A percentile compares a stretch with the other conserved stretches of the same genome.
These are phyloP conservation scores for Clonostachys byssicola DNA, from an alignment of 2,329 filamentous ascomycete species.

Conservation along the genomic window DNA sequence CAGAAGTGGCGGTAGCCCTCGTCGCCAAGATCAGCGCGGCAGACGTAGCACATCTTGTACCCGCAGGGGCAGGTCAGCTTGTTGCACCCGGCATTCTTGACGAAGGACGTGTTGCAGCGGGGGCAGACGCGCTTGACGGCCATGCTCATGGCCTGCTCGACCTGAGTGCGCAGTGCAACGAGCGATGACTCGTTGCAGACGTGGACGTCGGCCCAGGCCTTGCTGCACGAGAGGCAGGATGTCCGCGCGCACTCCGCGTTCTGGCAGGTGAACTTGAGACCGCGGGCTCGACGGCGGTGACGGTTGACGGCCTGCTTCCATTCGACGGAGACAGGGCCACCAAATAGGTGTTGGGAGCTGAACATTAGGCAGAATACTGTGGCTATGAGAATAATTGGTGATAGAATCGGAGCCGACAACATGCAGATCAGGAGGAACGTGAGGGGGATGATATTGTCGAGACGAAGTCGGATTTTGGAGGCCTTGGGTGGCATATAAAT, in stretches of 20 bases:
- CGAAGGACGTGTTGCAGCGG: constrained; percentile 83
- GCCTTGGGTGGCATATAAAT: constrained; percentile 58
- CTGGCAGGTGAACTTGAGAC: constrained; percentile 74
- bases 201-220: constrained; percentile 84
- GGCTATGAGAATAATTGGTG: constrained; percentile 45
- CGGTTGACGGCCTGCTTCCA: constrained; percentile 60
- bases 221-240: constrained; percentile 80
- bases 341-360: constrained; percentile 34
- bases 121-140: constrained; percentile 95
- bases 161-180: constrained; percentile 77
- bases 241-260: constrained; percentile 61
- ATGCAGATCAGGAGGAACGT: constrained; percentile 48
- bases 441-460: constrained; percentile 41
- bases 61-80: constrained; percentile 94
- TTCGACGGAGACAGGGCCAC: constrained; percentile 34
- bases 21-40: constrained; percentile 68
- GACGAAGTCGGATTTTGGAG: constrained; percentile 51
- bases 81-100: constrained; percentile 93
- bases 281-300: constrained; percentile 65
- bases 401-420: constrained; percentile 49
- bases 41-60: constrained; percentile 98
- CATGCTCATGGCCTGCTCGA: constrained; percentile 90
- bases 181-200: constrained; percentile 82
- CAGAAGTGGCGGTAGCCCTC: constrained; percentile 94
- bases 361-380: constrained; percentile 38